Percentiles rank a stretch among this genome's conserved stretches.
Conservation (phyloP, 768 basidiomycete genomes). For the Tremella fuciformis region DNA sequence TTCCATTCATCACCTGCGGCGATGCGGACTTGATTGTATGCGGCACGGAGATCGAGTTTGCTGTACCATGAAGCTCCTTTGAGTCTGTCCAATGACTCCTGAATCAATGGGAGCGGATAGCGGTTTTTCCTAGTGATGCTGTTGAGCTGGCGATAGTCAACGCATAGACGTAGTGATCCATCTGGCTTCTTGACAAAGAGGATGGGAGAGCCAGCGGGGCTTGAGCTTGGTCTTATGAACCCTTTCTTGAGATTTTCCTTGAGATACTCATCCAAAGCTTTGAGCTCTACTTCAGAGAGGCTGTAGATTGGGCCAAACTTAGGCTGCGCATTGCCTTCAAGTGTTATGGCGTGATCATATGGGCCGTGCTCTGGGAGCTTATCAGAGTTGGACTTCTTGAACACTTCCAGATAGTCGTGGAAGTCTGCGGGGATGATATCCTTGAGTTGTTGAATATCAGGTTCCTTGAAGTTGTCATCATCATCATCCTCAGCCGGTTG, state of each 20-base stretch:
- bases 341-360: conserved; percentile 31
- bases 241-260: no score
- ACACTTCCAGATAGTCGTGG: conserved; percentile 20
- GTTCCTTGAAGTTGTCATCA: not conserved
- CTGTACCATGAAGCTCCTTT: not conserved
- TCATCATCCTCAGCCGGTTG: conserved; percentile 13
- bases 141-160: no score
- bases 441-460: not conserved
- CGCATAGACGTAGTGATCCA: no score
- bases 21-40: conserved; percentile 1
- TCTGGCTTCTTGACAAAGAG: no score
- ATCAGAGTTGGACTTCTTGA: conserved; percentile 23
- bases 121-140: no score
- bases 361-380: conserved; percentile 22
- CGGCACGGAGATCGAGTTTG: not conserved
- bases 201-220: no score
- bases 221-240: no score
- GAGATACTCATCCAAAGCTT: no score
- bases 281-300: no score
- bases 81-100: conserved; percentile 26
- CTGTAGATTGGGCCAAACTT: no score
- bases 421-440: conserved; percentile 13
- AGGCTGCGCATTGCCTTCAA: no score
- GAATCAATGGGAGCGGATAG: conserved; percentile 33
- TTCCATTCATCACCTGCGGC: no score